A percentile compares a stretch with the other conserved stretches of the same genome.
Evolutionary conservation across 23 red algal species (phyloP).

Genomic region (Gracilaria vermiculophylla): DNA sequence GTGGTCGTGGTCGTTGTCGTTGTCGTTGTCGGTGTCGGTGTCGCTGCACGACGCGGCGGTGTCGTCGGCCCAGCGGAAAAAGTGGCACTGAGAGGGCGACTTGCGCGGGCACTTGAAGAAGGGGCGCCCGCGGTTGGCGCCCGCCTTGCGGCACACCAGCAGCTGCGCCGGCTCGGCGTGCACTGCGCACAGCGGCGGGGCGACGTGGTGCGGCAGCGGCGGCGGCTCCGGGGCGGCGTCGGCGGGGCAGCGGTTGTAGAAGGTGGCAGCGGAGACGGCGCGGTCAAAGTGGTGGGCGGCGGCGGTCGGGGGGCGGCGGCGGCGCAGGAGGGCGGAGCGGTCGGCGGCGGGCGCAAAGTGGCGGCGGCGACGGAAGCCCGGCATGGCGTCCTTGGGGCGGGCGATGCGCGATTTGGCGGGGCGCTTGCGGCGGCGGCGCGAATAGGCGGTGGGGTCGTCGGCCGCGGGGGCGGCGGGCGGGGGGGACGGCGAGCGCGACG

Average conservation of each 20-base stretch:
- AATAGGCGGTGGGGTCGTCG: neutral
- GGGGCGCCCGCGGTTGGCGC: constrained; percentile 1
- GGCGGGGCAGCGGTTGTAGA: neutral
- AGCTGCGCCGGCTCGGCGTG: neutral
- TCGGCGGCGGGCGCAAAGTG: neutral
- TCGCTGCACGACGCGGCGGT: neutral
- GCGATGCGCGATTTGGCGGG: constrained; percentile 9
- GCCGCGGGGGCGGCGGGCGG: neutral
- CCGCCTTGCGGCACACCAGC: constrained; percentile 10
- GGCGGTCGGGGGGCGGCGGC: neutral
- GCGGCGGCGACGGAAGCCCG: constrained; percentile 17
- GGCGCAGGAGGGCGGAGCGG: neutral
- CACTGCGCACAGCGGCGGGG: neutral
- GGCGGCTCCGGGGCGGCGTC: neutral
- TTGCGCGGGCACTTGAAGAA: constrained; percentile 37
- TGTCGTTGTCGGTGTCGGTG: neutral
- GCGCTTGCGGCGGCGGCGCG: constrained; percentile 14
- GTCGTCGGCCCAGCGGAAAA: constrained; percentile 55
- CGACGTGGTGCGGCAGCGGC: neutral
- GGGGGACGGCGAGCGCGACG: neutral
- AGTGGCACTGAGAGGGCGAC: constrained; percentile 7
- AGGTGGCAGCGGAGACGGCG: neutral
- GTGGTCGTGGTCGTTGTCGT: neutral
- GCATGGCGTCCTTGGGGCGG: constrained; percentile 62
- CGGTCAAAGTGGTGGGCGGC: constrained; percentile 12